Percentiles rank a stretch among this genome's conserved stretches.
These are phyloP conservation scores for Fusarium sp. DNA, from an alignment of 2,329 filamentous ascomycete genomes.

Conservation along the genomic window DNA sequence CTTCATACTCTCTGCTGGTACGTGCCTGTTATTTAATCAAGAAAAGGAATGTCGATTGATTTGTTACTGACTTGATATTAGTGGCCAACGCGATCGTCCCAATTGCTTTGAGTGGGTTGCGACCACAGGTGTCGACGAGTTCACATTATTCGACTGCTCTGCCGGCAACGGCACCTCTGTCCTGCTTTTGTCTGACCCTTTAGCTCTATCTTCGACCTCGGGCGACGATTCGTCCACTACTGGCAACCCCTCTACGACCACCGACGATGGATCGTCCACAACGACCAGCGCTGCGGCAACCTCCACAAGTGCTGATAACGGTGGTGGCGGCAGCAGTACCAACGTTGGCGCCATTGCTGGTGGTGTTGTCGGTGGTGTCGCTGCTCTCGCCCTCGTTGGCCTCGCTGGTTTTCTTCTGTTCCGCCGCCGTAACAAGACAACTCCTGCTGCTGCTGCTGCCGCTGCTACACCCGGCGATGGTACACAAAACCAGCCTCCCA, in stretches of 20 bases:
- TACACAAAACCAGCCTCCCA: conserved; percentile 29
- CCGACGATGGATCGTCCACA: conserved; percentile 7
- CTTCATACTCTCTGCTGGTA: conserved; percentile 52
- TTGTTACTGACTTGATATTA: conserved; percentile 21
- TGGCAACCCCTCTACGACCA: conserved; percentile 5
- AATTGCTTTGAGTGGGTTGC: conserved; percentile 48
- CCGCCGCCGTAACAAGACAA: conserved; percentile 50
- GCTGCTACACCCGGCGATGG: conserved; percentile 12
- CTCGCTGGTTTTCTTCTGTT: conserved; percentile 54
- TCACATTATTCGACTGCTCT: conserved; percentile 45
- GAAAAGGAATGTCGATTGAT: not conserved
- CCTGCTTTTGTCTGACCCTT: conserved; percentile 47
- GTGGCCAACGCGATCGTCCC: conserved; percentile 13
- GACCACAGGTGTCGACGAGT: conserved; percentile 33
- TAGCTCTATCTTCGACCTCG: conserved; percentile 25
- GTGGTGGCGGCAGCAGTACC: conserved; percentile 36
- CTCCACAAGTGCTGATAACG: conserved; percentile 43
- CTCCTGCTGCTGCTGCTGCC: conserved; percentile 29
- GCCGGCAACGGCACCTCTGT: conserved; percentile 36
- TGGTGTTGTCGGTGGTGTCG: conserved; percentile 59
- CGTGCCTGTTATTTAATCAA: not conserved
- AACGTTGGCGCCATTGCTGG: conserved; percentile 58
- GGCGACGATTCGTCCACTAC: conserved; percentile 19
- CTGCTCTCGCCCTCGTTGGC: conserved; percentile 53
- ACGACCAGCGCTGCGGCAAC: conserved; percentile 11